Conservation (phyloP, 306 rosid species). For the Delonix regia region DNA sequence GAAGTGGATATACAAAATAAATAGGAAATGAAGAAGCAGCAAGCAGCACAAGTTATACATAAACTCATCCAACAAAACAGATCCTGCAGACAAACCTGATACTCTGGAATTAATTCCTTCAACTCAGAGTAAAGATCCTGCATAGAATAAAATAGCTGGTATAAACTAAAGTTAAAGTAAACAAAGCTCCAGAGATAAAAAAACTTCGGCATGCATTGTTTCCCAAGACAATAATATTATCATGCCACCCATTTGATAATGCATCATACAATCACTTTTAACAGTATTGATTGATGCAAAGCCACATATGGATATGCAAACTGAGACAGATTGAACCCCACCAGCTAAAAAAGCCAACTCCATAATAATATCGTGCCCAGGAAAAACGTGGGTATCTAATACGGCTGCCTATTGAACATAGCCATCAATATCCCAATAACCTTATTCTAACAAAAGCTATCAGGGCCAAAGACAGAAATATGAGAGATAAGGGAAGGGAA, state of each 20-base stretch:
- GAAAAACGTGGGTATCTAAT: not conserved
- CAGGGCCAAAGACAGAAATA: not conserved
- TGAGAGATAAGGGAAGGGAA: conserved; percentile 4
- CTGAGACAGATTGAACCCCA: not conserved
- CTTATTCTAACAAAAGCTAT: conserved; percentile 7
- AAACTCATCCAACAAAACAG: conserved; percentile 29
- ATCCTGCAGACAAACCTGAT: conserved; percentile 61
- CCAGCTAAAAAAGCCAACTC: conserved; percentile 4
- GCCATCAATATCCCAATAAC: not conserved
- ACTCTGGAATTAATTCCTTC: conserved; percentile 82
- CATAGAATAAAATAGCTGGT: conserved; percentile 15
- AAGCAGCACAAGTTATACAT: not conserved
- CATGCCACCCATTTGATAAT: not conserved
- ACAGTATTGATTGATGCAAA: not conserved
- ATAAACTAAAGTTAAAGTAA: conserved; percentile 10
- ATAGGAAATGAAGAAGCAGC: no score
- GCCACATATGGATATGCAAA: not conserved
- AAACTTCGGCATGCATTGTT: not conserved
- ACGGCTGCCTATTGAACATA: no score
- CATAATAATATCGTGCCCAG: not conserved
- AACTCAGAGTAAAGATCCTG: conserved; percentile 85
- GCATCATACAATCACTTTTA: not conserved
- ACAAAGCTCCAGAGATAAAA: conserved; percentile 10
- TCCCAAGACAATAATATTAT: not conserved
- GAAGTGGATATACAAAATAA: not conserved